Evolutionary conservation across 441 rosid species (phyloP), one percentile per base, ranked within the genome.

Genomic region (Rhodomyrtus psidioides): DNA sequence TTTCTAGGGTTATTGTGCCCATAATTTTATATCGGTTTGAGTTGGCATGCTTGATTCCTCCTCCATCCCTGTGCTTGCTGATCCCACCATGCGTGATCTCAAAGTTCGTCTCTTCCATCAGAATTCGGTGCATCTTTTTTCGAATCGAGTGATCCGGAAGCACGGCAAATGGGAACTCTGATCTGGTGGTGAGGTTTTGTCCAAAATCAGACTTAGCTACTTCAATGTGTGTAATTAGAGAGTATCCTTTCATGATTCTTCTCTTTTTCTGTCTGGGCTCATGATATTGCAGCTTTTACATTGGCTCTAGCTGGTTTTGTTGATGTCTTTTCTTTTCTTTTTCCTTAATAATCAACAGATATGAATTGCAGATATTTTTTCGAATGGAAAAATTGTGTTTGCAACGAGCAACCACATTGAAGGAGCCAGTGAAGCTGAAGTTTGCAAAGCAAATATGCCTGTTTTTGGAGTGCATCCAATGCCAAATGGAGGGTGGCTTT

Each of bases 361-460:
- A 91, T 62, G 99, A 97, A 92, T 84, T 95, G 89, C 99, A 97
- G 90, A 95, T 97, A 88, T 91, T 96, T 83, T 95, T 96, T 85
- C 96, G 99, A 15, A 93, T 97, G 99, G 99, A 95, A 89, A 97
- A 95, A 86, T 89, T 97, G 85, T 96, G 90, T 83, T 95, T 93
- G 76, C 93, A 95, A 86, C 87, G 92, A 85, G 93, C 95, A 88
- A 85, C 87, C 84, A 88, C 89, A 86, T 85, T 91, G 76, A 91
- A 87, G 87, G 94, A 92, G 88, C 86, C 93, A 56, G 82, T 83
- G 88, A 94, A 91, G 85, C 94, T 92, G 88, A 97, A 94, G 89
- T 95, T 95, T 87, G 93, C 93, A 53, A 95, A 93, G 89, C 94
- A 97, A 84, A 95, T 97, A 85, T 93, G 98, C 93, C 87, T 85